phyloP scores from a whole-genome alignment of 129 eudicot genomes.

The Lactuca sativa region DNA sequence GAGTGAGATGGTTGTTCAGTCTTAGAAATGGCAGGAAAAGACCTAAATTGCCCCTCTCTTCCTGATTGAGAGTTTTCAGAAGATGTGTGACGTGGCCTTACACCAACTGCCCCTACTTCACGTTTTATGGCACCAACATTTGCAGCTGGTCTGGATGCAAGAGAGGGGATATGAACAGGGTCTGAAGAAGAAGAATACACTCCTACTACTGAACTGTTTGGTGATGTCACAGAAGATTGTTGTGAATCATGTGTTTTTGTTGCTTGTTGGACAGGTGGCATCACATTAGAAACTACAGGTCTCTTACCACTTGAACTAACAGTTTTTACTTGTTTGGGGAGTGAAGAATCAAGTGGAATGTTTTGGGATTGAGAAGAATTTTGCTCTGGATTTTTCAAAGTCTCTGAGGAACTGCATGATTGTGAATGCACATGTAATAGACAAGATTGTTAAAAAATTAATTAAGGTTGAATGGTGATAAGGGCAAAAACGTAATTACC shows the following conservation, averaged over 20 bases:
- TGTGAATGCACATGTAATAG: constrained; percentile 16
- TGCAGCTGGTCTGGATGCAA: constrained; percentile 66
- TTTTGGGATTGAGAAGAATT: constrained; percentile 35
- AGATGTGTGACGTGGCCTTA: constrained; percentile 58
- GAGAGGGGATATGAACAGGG: constrained; percentile 93
- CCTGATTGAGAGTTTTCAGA: constrained; percentile 43
- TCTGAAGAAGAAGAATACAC: constrained; percentile 92
- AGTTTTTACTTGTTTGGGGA: constrained; percentile 45
- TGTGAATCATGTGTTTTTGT: constrained; percentile 46
- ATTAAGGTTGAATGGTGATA: background rate
- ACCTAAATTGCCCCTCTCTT: constrained; percentile 39
- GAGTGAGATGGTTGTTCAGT: constrained; percentile 50
- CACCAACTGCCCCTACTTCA: constrained; percentile 89
- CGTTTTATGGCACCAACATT: constrained; percentile 87
- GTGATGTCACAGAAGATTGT: constrained; percentile 39
- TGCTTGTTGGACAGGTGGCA: constrained; percentile 36
- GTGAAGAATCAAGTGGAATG: constrained; percentile 35
- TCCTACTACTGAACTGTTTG: constrained; percentile 64
- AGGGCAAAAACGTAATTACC: constrained; percentile 35
- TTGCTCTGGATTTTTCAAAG: constrained; percentile 43
- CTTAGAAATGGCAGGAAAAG: constrained; percentile 42
- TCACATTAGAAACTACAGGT: constrained; percentile 29
- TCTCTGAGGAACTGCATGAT: constrained; percentile 42
- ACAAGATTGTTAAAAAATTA: constrained; percentile 9
- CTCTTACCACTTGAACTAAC: constrained; percentile 39